phyloP scores from a whole-genome alignment of 805 yeast species.

The Zygosaccharomyces bisporus region DNA sequence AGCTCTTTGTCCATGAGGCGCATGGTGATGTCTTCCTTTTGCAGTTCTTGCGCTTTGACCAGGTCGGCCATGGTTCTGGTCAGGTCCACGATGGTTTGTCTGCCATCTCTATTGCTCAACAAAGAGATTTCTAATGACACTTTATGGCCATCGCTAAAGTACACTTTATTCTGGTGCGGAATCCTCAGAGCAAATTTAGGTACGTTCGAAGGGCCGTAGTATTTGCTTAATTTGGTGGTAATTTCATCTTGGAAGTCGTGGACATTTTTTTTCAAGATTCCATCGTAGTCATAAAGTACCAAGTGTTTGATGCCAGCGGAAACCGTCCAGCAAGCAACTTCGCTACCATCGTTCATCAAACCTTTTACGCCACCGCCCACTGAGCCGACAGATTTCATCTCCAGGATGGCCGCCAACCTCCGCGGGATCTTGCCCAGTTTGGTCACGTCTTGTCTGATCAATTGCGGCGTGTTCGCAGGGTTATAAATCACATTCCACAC shows the following conservation, averaged over 20 bases:
- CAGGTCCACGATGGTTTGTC: constrained; percentile 82
- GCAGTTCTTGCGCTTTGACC: constrained; percentile 56
- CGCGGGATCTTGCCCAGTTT: constrained; percentile 73
- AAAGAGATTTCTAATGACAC: constrained; percentile 61
- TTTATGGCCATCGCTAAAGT: constrained; percentile 35
- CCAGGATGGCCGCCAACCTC: constrained; percentile 70
- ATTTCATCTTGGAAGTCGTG: constrained; percentile 56
- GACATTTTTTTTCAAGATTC: constrained; percentile 54
- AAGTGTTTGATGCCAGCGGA: constrained; percentile 77
- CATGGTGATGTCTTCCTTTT: constrained; percentile 64
- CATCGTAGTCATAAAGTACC: constrained; percentile 75
- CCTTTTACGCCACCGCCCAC: constrained; percentile 90
- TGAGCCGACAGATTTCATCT: constrained; percentile 67
- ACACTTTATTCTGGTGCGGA: constrained; percentile 60
- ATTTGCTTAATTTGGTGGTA: constrained; percentile 54
- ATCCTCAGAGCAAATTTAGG: constrained; percentile 61
- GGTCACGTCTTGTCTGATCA: constrained; percentile 78
- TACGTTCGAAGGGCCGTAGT: constrained; percentile 66
- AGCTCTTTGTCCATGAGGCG: constrained; percentile 72
- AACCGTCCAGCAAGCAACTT: constrained; percentile 80
- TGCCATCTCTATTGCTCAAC: constrained; percentile 76
- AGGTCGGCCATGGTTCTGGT: constrained; percentile 82
- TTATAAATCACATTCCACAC: constrained; percentile 62
- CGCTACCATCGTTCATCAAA: constrained; percentile 69
- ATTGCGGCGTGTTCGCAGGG: constrained; percentile 72